Conservation (phyloP, 371 early-diverging fungal species). For the Mortierella sp. region DNA sequence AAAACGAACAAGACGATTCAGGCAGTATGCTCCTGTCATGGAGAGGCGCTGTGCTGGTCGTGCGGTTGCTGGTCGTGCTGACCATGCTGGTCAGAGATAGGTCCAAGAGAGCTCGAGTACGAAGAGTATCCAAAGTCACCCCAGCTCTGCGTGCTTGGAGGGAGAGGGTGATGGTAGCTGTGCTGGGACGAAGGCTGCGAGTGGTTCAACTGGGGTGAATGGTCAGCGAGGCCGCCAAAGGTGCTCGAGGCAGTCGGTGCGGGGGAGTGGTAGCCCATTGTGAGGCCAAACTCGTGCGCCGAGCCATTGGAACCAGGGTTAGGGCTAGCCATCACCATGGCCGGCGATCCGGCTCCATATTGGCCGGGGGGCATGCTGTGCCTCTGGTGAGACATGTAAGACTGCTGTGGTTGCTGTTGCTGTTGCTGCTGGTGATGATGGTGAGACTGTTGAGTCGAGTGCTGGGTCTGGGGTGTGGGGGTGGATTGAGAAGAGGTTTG, state of each 20-base stretch:
- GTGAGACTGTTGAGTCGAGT: conserved; percentile 16
- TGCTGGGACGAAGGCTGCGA: conserved; percentile 3
- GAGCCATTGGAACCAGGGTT: conserved; percentile 11
- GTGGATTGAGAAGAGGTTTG: conserved; percentile 18
- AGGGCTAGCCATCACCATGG: conserved; percentile 17
- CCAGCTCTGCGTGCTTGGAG: conserved; percentile 41
- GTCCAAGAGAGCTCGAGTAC: conserved; percentile 19
- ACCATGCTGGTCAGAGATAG: conserved; percentile 29
- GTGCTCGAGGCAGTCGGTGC: conserved; percentile 14
- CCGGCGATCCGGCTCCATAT: conserved; percentile 27
- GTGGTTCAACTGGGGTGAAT: conserved; percentile 8
- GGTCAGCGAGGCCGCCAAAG: conserved; percentile 16
- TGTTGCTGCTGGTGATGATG: conserved; percentile 27
- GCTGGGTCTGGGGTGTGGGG: conserved; percentile 17
- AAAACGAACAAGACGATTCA: background rate
- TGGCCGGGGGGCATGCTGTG: conserved; percentile 20
- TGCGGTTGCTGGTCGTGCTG: conserved; percentile 19
- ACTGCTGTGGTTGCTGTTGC: conserved; percentile 18
- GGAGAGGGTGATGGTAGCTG: conserved; percentile 29
- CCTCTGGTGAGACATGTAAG: conserved; percentile 19
- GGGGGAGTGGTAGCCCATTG: conserved; percentile 40
- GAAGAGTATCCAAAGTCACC: conserved; percentile 37
- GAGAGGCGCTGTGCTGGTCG: conserved; percentile 31
- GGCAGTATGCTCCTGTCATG: background rate
- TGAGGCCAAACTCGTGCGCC: conserved; percentile 27